phyloP scores from a whole-genome alignment of 257 asterid genomes.

The Handroanthus guayacan region DNA sequence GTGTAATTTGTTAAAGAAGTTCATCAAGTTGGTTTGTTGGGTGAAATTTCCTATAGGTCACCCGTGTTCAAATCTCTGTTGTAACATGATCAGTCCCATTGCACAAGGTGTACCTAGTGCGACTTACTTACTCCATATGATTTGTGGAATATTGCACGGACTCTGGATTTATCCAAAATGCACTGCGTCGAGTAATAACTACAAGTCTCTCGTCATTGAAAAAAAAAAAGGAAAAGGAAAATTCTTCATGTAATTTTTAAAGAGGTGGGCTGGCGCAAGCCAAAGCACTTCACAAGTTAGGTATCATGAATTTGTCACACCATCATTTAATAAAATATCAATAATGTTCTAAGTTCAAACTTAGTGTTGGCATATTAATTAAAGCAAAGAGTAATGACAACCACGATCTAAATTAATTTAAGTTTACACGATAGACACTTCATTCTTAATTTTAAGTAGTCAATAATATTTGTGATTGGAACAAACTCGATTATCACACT shows the following conservation, averaged over 20 bases:
- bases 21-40: no score
- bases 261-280: background rate
- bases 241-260: background rate
- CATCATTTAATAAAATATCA: slow-evolving; percentile 20
- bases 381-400: slow-evolving; percentile 18
- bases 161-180: no score
- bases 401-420: slow-evolving; percentile 15
- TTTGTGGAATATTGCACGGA: no score
- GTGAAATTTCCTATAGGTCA: no score
- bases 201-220: no score
- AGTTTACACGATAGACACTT: background rate
- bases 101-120: no score
- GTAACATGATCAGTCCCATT: no score
- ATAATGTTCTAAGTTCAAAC: background rate
- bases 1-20: no score
- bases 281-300: slow-evolving; percentile 28
- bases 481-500: background rate
- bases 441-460: background rate
- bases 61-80: no score
- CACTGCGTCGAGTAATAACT: no score
- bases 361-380: background rate
- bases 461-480: background rate
- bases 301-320: background rate
- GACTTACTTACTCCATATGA: no score
- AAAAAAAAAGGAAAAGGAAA: no score